These are phyloP conservation scores for Sedum album DNA, from an alignment of 164 flowering plant species.

Conservation along the genomic window DNA sequence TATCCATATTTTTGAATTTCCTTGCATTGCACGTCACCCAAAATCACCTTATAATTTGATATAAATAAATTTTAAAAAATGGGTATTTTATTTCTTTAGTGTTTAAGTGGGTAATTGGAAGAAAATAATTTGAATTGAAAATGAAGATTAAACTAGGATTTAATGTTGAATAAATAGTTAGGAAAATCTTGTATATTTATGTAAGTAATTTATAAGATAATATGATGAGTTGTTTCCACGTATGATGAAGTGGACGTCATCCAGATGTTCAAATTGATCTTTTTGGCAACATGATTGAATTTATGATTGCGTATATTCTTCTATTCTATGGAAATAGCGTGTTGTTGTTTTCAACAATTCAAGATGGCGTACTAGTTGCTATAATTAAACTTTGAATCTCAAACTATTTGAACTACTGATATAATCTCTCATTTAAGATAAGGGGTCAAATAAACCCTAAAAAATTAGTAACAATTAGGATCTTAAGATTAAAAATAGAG, in stretches of 20 bases:
- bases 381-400: too few species aligned
- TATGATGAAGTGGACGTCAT: background rate
- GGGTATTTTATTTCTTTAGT: background rate
- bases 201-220: background rate
- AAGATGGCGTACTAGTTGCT: too few species aligned
- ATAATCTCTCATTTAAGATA: too few species aligned
- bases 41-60: background rate
- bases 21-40: background rate
- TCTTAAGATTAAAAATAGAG: too few species aligned
- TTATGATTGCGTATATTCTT: too few species aligned
- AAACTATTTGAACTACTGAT: too few species aligned
- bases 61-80: too few species aligned
- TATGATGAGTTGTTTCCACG: background rate
- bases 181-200: background rate
- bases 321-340: too few species aligned
- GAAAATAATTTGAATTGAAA: background rate
- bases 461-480: too few species aligned
- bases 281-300: background rate
- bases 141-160: background rate
- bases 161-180: background rate
- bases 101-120: too few species aligned
- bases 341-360: too few species aligned
- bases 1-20: background rate
- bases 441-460: too few species aligned
- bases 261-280: background rate